Evolutionary conservation across 2,329 filamentous ascomycete species (phyloP).

Genomic region (Aspergillus carbonarius): DNA sequence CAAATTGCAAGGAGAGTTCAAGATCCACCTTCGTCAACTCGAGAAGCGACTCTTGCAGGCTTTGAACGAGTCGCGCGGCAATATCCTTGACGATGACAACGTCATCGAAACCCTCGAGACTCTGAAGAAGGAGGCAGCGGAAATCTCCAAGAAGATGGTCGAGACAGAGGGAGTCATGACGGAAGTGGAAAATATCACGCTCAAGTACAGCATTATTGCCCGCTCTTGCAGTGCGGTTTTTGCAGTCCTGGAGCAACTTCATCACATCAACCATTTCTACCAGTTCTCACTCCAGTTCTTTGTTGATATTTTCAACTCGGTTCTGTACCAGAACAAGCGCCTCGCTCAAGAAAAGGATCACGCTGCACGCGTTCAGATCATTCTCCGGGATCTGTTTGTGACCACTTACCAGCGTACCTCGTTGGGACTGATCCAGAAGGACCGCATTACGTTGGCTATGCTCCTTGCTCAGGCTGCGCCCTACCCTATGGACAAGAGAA

Average conservation of each 20-base stretch:
- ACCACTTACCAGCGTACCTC: slow-evolving; percentile 93
- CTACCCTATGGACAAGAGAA: slow-evolving; percentile 86
- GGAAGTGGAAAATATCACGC: slow-evolving; percentile 93
- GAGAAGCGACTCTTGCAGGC: slow-evolving; percentile 93
- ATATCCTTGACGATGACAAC: slow-evolving; percentile 96
- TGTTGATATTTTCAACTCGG: slow-evolving; percentile 92
- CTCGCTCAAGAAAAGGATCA: slow-evolving; percentile 71
- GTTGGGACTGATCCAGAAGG: slow-evolving; percentile 85
- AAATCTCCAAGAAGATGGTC: slow-evolving; percentile 93
- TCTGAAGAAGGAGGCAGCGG: slow-evolving; percentile 93
- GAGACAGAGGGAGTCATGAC: slow-evolving; percentile 98
- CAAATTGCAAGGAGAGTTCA: slow-evolving; percentile 98
- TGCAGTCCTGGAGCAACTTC: slow-evolving; percentile 91
- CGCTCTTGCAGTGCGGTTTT: slow-evolving; percentile 96
- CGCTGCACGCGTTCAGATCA: slow-evolving; percentile 78
- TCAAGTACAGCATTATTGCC: slow-evolving; percentile 90
- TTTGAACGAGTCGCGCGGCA: slow-evolving; percentile 94
- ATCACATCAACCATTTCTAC: slow-evolving; percentile 99
- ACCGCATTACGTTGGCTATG: slow-evolving; percentile 91
- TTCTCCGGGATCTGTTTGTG: slow-evolving; percentile 87
- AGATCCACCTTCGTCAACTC: slow-evolving; percentile 91
- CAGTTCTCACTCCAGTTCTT: slow-evolving; percentile 99
- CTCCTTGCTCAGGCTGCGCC: slow-evolving; percentile 94
- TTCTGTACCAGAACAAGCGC: slow-evolving; percentile 76
- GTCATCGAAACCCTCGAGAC: slow-evolving; percentile 98